These are phyloP conservation scores for Deakozyma indianensis DNA, from an alignment of 805 yeast species.

Conservation along the genomic window DNA sequence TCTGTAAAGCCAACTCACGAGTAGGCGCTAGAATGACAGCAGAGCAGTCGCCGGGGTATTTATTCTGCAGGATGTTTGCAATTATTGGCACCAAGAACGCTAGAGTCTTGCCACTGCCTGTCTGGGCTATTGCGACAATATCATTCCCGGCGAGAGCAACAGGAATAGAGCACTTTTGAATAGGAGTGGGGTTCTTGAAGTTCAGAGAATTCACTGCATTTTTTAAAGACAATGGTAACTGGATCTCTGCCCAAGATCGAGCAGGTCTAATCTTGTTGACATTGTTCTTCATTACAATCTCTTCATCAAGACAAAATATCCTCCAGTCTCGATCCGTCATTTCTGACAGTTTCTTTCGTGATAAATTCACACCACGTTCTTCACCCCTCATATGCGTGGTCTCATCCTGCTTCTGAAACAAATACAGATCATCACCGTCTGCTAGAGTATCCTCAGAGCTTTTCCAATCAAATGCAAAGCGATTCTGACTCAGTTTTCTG, in stretches of 20 bases:
- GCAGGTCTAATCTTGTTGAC: conserved; percentile 39
- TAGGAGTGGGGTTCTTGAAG: conserved; percentile 67
- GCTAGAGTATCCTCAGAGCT: conserved; percentile 49
- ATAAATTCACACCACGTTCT: conserved; percentile 32
- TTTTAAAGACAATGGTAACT: conserved; percentile 30
- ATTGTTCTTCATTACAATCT: conserved; percentile 41
- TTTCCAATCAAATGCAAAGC: conserved; percentile 60
- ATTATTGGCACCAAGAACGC: conserved; percentile 62
- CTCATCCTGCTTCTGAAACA: neutral
- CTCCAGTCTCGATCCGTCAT: conserved; percentile 89
- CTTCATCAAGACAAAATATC: conserved; percentile 63
- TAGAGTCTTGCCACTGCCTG: conserved; percentile 92
- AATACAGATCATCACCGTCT: conserved; percentile 28
- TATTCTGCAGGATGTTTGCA: conserved; percentile 36
- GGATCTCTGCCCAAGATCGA: conserved; percentile 58
- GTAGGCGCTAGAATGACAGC: conserved; percentile 81
- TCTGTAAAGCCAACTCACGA: conserved; percentile 85
- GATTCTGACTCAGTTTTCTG: conserved; percentile 9
- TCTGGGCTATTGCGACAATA: conserved; percentile 81
- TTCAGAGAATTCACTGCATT: conserved; percentile 20
- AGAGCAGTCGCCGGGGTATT: conserved; percentile 48
- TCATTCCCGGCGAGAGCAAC: conserved; percentile 45
- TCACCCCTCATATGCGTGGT: no score
- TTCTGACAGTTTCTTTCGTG: conserved; percentile 40
- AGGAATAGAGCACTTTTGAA: conserved; percentile 83